phyloP scores from a whole-genome alignment of 345 rosid species.

The Draba incana region DNA sequence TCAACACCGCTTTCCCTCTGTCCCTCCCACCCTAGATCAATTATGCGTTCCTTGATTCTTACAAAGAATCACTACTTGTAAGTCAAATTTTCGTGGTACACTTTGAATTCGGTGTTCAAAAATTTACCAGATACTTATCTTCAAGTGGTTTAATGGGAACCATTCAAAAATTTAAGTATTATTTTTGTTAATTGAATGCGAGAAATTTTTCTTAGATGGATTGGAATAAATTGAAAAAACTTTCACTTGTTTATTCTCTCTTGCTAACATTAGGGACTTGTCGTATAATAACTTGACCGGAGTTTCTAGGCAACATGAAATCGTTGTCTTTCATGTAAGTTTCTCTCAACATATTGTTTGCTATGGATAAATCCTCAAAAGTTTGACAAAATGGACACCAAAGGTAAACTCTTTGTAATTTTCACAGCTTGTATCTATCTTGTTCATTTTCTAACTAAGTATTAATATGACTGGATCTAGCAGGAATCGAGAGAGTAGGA shows the following conservation, averaged over 20 bases:
- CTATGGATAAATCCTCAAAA: constrained; percentile 80
- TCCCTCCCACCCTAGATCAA: no score
- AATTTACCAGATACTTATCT: no score
- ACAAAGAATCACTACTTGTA: no score
- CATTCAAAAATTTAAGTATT: no score
- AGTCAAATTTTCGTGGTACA: no score
- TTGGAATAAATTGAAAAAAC: no score
- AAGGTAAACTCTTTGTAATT: constrained; percentile 55
- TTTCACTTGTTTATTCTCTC: neutral
- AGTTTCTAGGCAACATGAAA: constrained; percentile 46
- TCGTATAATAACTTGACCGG: constrained; percentile 55
- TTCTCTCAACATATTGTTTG: constrained; percentile 45
- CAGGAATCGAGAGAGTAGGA: constrained; percentile 98
- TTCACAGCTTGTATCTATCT: constrained; percentile 11
- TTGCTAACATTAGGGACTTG: constrained; percentile 45
- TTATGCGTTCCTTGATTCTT: no score
- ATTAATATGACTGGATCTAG: constrained; percentile 27
- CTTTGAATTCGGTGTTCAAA: no score
- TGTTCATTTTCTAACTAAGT: constrained; percentile 19
- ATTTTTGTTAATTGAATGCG: no score
- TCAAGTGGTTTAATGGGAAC: no score
- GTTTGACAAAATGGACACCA: constrained; percentile 96
- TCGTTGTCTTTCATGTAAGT: constrained; percentile 48
- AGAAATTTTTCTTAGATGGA: no score
- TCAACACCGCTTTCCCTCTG: no score